Base-by-base conservation (phyloP, 1,284 basidiomycete genomes). In the Rhodotorula sp. region DNA sequence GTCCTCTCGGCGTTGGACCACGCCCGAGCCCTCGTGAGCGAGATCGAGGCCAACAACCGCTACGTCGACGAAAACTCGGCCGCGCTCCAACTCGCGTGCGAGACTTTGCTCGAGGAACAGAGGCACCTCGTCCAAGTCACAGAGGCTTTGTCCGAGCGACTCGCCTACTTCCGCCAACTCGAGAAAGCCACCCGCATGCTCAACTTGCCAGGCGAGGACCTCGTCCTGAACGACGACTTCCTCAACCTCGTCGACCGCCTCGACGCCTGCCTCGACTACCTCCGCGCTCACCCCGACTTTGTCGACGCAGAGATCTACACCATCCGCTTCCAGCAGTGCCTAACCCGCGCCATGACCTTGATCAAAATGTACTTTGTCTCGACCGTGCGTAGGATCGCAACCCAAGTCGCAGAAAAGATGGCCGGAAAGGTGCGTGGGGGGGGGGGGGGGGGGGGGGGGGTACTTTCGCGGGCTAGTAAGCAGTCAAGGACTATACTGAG, bases 311-410 rank as follows among this genome's bases (percentile, higher is more conserved):
- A 95, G 77, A 83, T 96, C 26, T 96, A 95, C 79, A 83, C 95
- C 15, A 84, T 97, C 29, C 88, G 94, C 33, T 96, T 94, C 82
- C 93, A 95, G 78, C 94, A 96, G 81, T 96, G 94, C 80, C 88
- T 96, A 86, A 95, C 91, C 0, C 87, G 94, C 48, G 91, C 92
- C 30, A 95, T 96, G 93, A 95, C 93, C 0, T 84, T 97, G 62
- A 92, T 96, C 82, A 94, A 91, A 79, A 92, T 96, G 86, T 93
- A 90, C 81, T 95, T 95, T 77, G 88, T 94, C 30, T 89, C 89
- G 6, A 88, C 90, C 3, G 83, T 96, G 18, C 72, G 73, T 85
- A 88, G 66, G 86, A 88, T 1, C 83, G 94, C 18, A 87, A 88
- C 1, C 81, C 86, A 30, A 91, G 85, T 94, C 20, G 85, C 85